These are phyloP conservation scores for Globisporangium yorkense DNA, from an alignment of 352 stramenopile genomes.

Conservation along the genomic window DNA sequence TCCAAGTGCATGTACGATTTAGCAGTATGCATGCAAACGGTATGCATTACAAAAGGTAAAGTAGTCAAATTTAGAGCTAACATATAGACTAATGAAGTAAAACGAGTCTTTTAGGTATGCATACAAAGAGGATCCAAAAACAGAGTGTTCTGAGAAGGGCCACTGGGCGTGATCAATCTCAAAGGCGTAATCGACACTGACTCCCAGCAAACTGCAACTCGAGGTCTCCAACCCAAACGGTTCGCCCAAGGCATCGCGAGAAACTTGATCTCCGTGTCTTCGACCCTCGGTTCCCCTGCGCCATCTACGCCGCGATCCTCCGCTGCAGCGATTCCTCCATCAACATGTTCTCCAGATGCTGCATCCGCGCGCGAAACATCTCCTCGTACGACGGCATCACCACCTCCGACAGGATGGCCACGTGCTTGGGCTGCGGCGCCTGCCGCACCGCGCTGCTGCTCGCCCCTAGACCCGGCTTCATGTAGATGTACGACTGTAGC, in stretches of 20 bases:
- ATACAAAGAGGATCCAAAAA: no score
- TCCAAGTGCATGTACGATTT: no score
- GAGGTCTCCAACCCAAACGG: no score
- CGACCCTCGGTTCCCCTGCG: not conserved
- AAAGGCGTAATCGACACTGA: no score
- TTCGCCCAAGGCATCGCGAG: not conserved
- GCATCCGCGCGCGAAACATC: slow-evolving; percentile 5
- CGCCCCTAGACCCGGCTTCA: not conserved
- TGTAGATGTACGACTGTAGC: slow-evolving; percentile 9
- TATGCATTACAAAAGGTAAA: no score
- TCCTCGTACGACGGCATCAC: slow-evolving; percentile 10
- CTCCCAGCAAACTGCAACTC: no score
- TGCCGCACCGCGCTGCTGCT: not conserved
- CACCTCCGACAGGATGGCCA: slow-evolving; percentile 9
- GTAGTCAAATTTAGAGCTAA: no score
- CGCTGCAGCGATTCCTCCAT: slow-evolving; percentile 6
- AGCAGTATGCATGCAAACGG: no score
- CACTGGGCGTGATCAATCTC: no score
- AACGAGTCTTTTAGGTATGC: no score
- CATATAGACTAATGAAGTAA: no score
- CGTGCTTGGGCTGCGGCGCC: slow-evolving; percentile 3
- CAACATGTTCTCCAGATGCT: slow-evolving; percentile 15
- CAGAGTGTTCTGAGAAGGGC: no score
- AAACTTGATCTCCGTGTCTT: not conserved
- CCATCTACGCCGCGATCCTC: not conserved